Evolutionary conservation across 2,329 filamentous ascomycete species (phyloP).

Genomic region (Fusarium nodosum): DNA sequence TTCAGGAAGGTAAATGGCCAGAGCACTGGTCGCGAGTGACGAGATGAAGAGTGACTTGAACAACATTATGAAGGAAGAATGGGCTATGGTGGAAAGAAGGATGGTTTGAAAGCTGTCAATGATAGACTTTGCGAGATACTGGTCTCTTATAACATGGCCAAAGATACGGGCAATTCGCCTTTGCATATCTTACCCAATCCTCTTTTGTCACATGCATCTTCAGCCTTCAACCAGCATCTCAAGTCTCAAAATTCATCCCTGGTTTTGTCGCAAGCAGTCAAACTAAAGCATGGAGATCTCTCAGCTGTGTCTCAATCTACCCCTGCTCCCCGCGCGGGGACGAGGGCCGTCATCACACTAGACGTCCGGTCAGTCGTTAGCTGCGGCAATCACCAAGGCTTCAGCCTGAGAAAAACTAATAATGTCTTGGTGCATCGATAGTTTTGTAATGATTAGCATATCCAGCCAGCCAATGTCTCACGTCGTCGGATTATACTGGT

Average conservation of each 20-base stretch:
- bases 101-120: fast-evolving
- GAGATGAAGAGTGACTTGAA: conserved; percentile 20
- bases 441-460: neutral
- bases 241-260: neutral
- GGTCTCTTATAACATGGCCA: neutral
- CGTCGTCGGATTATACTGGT: neutral
- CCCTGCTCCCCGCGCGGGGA: neutral
- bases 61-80: conserved; percentile 1
- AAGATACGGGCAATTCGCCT: too few relatives aligned
- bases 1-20: conserved; percentile 14
- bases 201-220: neutral
- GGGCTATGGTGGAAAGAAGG: too few relatives aligned
- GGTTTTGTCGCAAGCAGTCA: neutral
- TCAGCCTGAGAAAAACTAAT: neutral
- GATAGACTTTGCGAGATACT: fast-evolving
- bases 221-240: neutral
- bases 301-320: conserved; percentile 1
- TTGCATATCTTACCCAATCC: neutral
- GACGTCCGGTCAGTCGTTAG: neutral
- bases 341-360: neutral
- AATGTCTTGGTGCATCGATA: neutral
- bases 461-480: neutral
- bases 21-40: neutral
- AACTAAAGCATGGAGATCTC: neutral
- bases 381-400: neutral